Percentiles rank a stretch among this genome's conserved stretches.
Evolutionary conservation across 345 rosid species (phyloP).

Genomic region (Erysimum cheiranthoides): DNA sequence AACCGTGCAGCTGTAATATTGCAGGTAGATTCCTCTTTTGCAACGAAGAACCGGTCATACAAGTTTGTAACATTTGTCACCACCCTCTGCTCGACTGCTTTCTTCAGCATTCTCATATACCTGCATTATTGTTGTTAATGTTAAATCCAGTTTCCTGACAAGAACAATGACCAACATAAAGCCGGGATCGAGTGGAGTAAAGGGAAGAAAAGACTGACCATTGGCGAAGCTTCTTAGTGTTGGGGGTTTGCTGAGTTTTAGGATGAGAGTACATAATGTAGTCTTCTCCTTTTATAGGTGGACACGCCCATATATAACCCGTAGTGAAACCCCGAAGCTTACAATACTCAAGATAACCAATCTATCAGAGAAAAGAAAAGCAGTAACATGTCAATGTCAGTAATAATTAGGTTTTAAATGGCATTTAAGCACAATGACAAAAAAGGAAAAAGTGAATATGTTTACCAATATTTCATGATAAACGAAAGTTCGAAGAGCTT

Average conservation of each 20-base stretch:
- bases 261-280: conserved; percentile 91
- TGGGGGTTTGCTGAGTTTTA: conserved; percentile 85
- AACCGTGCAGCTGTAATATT: conserved; percentile 55
- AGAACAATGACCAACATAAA: background rate
- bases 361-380: conserved; percentile 44
- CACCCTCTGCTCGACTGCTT: conserved; percentile 47
- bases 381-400: conserved; percentile 20
- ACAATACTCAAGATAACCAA: conserved; percentile 93
- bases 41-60: conserved; percentile 54
- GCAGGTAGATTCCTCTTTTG: conserved; percentile 40
- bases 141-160: conserved; percentile 22
- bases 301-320: conserved; percentile 94
- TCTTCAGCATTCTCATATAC: conserved; percentile 53
- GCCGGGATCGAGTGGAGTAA: background rate
- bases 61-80: conserved; percentile 52
- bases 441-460: background rate
- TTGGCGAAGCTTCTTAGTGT: conserved; percentile 74
- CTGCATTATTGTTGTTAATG: conserved; percentile 42
- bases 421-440: conserved; percentile 1
- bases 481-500: conserved; percentile 88
- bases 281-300: conserved; percentile 88
- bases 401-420: background rate
- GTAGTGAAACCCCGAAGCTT: conserved; percentile 87
- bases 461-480: conserved; percentile 90
- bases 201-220: conserved; percentile 42